Evolutionary conservation across 192 early-diverging fungal species (phyloP).

Genomic region (Backusella sp.): DNA sequence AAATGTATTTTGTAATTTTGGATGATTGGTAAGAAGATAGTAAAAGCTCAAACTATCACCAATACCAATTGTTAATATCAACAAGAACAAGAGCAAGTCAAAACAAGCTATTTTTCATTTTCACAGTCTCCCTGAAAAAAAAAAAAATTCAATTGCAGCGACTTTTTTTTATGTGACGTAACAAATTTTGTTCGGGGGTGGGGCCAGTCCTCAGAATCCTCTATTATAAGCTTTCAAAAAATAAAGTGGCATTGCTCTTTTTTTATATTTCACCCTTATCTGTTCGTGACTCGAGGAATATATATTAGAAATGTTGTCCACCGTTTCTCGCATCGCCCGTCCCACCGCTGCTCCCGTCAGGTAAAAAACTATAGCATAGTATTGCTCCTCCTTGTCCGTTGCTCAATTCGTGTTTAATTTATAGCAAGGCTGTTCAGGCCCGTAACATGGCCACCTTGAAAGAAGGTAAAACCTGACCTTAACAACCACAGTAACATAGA

Average conservation of each 20-base stretch:
- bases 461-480: conserved; percentile 67
- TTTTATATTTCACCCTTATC: conserved; percentile 5
- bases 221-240: conserved; percentile 6
- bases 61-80: no score
- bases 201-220: conserved; percentile 1
- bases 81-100: not conserved
- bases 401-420: not conserved
- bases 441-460: conserved; percentile 95
- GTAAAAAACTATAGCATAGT: conserved; percentile 2
- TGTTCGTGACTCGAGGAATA: not conserved
- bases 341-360: conserved; percentile 34
- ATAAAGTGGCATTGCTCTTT: conserved; percentile 1
- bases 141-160: not conserved
- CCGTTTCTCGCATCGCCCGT: conserved; percentile 39
- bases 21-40: no score
- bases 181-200: conserved; percentile 1
- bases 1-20: no score
- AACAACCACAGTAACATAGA: not conserved
- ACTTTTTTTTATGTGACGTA: not conserved
- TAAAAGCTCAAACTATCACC: no score
- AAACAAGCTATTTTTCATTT: not conserved
- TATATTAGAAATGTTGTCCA: conserved; percentile 27
- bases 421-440: conserved; percentile 64
- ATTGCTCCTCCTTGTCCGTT: not conserved
- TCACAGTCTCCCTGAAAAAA: not conserved